Conservation (phyloP, 768 basidiomycete genomes). For the Boletales sp. region DNA sequence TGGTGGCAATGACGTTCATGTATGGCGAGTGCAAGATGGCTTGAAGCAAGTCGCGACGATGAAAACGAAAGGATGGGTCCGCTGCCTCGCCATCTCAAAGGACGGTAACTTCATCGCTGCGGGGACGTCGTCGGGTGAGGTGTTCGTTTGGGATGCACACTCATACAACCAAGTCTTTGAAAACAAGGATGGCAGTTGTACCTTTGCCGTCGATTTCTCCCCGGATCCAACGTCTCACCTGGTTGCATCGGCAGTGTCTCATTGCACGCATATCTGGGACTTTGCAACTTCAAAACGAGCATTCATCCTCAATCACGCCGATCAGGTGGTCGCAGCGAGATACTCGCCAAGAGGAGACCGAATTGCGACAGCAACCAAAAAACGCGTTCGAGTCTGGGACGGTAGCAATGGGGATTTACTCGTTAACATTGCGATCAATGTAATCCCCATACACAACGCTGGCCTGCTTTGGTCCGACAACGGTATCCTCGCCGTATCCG, state of each 20-base stretch:
- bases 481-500: not conserved
- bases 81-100: too few relatives aligned
- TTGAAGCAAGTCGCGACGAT: too few relatives aligned
- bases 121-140: too few relatives aligned
- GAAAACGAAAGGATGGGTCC: too few relatives aligned
- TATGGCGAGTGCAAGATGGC: too few relatives aligned
- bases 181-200: not conserved
- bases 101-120: too few relatives aligned
- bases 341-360: not conserved
- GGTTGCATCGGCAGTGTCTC: not conserved
- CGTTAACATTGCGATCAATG: not conserved
- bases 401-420: not conserved
- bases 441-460: not conserved
- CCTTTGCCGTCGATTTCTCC: not conserved
- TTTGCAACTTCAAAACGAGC: not conserved
- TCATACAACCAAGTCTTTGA: not conserved
- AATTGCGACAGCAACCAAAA: not conserved
- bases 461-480: not conserved
- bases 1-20: too few relatives aligned
- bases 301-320: not conserved
- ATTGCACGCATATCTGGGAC: not conserved
- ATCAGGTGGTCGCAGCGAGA: not conserved
- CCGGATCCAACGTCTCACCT: not conserved
- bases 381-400: not conserved
- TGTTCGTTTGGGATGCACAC: not conserved